phyloP scores from a whole-genome alignment of 108 stramenopile species.

The Aureococcus anophagefferens region DNA sequence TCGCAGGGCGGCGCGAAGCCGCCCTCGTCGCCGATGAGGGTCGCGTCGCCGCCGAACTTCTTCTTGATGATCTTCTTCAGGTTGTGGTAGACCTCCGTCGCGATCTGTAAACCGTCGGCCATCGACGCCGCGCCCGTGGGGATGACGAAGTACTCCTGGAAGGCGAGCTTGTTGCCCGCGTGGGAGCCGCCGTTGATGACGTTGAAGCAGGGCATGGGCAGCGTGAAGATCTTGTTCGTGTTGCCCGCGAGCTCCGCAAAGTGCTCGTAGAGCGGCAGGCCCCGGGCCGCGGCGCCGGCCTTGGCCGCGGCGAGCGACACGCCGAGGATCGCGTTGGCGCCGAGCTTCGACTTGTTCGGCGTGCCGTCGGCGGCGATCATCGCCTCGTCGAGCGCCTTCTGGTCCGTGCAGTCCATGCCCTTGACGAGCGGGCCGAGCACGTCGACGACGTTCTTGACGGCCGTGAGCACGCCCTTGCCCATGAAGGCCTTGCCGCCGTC shows the following conservation, averaged over 20 bases:
- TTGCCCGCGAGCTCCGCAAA: slow-evolving; percentile 96
- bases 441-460: slow-evolving; percentile 88
- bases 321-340: slow-evolving; percentile 99
- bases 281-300: slow-evolving; percentile 88
- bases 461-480: slow-evolving; percentile 92
- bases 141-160: slow-evolving; percentile 99
- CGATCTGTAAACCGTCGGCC: slow-evolving; percentile 89
- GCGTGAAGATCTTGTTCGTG: slow-evolving; percentile 61
- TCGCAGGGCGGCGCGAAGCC: slow-evolving; percentile 96
- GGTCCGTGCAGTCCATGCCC: slow-evolving; percentile 85
- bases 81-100: slow-evolving; percentile 95
- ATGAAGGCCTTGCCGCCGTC: slow-evolving; percentile 92
- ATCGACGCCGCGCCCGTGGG: slow-evolving; percentile 90
- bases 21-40: slow-evolving; percentile 92
- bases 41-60: slow-evolving; percentile 97
- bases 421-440: slow-evolving; percentile 74
- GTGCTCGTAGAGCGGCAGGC: slow-evolving; percentile 97
- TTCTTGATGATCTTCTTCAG: slow-evolving; percentile 92
- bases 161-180: slow-evolving; percentile 95
- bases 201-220: slow-evolving; percentile 99
- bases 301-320: slow-evolving; percentile 92
- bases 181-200: slow-evolving; percentile 99
- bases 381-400: slow-evolving; percentile 79
- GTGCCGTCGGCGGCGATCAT: slow-evolving; percentile 87
- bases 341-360: slow-evolving; percentile 88